A percentile compares a stretch with the other conserved stretches of the same genome.
phyloP scores from a whole-genome alignment of 148 eudicot genomes.

The Rheum nobile region DNA sequence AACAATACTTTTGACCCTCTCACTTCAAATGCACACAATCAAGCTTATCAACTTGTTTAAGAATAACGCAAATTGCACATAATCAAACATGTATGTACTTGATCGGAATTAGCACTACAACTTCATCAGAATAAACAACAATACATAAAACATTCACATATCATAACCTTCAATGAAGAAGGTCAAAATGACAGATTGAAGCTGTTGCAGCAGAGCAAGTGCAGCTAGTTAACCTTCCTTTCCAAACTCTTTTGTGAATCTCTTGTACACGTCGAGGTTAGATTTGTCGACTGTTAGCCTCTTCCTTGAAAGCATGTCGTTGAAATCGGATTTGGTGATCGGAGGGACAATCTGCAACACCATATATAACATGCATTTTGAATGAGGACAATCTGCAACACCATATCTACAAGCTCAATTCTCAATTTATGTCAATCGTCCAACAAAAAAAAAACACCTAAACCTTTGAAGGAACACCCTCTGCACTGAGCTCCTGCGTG shows the following conservation, averaged over 20 bases:
- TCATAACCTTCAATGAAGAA: too few relatives aligned
- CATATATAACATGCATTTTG: neutral
- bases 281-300: slow-evolving; percentile 83
- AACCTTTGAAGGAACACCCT: slow-evolving; percentile 83
- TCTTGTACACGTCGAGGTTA: slow-evolving; percentile 84
- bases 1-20: neutral
- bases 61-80: too few relatives aligned
- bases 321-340: slow-evolving; percentile 68
- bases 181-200: neutral
- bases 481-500: slow-evolving; percentile 74
- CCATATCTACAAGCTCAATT: neutral
- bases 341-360: slow-evolving; percentile 65
- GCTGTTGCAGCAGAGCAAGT: neutral
- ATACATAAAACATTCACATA: neutral
- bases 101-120: neutral
- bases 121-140: neutral
- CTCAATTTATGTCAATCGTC: neutral
- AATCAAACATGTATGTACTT: neutral
- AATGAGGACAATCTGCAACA: too few relatives aligned
- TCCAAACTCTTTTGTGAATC: slow-evolving; percentile 85
- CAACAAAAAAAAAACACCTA: neutral
- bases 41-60: neutral
- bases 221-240: slow-evolving; percentile 48
- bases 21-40: neutral
- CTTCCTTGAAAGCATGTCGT: slow-evolving; percentile 76